A percentile compares a stretch with the other conserved stretches of the same genome.
Evolutionary conservation across 495 filamentous ascomycete genomes (phyloP).

Genomic region (Aspergillus asperescens): DNA sequence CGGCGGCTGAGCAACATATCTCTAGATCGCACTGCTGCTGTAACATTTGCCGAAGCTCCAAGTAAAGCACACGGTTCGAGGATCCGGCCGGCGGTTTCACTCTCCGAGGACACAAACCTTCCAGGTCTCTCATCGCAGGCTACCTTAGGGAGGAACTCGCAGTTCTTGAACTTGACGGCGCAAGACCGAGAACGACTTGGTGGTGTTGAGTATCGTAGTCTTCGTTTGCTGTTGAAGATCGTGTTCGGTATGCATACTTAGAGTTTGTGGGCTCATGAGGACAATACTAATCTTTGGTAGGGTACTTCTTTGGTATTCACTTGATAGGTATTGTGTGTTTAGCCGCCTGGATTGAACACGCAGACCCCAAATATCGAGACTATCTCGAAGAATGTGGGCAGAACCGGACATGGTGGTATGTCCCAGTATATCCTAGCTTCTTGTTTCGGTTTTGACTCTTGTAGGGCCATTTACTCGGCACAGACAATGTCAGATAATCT

Average conservation of each 20-base stretch:
- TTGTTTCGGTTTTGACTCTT: not conserved
- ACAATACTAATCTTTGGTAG: slow-evolving; percentile 12
- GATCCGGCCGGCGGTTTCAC: slow-evolving; percentile 12
- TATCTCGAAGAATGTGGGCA: slow-evolving; percentile 52
- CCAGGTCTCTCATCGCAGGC: slow-evolving; percentile 33
- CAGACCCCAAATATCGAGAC: slow-evolving; percentile 45
- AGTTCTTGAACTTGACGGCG: slow-evolving; percentile 63
- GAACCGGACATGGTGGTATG: slow-evolving; percentile 64
- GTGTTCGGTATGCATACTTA: slow-evolving; percentile 33
- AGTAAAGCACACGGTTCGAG: slow-evolving; percentile 5
- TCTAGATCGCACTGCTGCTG: slow-evolving; percentile 12
- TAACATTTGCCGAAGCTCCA: slow-evolving; percentile 7
- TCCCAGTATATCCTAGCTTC: not conserved
- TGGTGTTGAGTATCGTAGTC: slow-evolving; percentile 58
- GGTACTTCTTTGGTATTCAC: slow-evolving; percentile 64
- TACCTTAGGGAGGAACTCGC: slow-evolving; percentile 73
- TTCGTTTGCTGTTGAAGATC: slow-evolving; percentile 52
- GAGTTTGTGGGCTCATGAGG: not conserved
- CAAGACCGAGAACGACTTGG: slow-evolving; percentile 56
- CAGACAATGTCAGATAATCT: slow-evolving; percentile 40
- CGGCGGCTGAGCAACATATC: slow-evolving; percentile 2
- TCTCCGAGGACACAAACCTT: slow-evolving; percentile 19
- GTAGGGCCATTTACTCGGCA: slow-evolving; percentile 31
- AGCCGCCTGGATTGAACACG: slow-evolving; percentile 63
- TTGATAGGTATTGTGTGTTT: slow-evolving; percentile 58